Percentiles rank a stretch among this genome's conserved stretches.
These are phyloP conservation scores for Solanum chiquidenum DNA, from an alignment of 257 asterid species.

Conservation along the genomic window DNA sequence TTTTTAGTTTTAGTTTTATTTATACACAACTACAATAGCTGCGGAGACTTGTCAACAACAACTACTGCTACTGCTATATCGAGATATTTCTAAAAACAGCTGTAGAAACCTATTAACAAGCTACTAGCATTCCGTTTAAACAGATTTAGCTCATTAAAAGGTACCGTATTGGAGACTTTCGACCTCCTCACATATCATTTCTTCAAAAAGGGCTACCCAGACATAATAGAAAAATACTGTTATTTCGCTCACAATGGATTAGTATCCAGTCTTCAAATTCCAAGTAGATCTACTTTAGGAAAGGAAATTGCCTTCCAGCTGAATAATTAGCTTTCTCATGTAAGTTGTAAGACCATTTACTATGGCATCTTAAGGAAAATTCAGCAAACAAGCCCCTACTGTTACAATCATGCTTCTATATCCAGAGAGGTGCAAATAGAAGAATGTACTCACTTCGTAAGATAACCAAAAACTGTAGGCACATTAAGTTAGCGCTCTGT, in stretches of 20 bases:
- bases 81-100: not conserved
- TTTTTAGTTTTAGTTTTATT: not conserved
- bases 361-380: not conserved
- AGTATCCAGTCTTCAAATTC: not conserved
- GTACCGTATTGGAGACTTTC: not conserved
- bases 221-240: not conserved
- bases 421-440: not conserved
- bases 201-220: not conserved
- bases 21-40: not conserved
- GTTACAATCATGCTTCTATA: not conserved
- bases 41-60: not conserved
- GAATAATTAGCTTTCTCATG: not conserved
- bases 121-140: not conserved
- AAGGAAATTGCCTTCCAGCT: not conserved
- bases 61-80: not conserved
- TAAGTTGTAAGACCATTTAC: not conserved
- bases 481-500: not conserved
- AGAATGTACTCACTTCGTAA: not conserved
- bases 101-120: not conserved
- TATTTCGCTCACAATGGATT: not conserved
- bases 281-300: not conserved
- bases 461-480: not conserved
- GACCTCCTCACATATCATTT: not conserved
- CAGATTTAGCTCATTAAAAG: not conserved
- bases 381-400: not conserved